A percentile compares a stretch with the other conserved stretches of the same genome.
Evolutionary conservation across 306 rosid genomes (phyloP).

Genomic region (Geum urbanum): DNA sequence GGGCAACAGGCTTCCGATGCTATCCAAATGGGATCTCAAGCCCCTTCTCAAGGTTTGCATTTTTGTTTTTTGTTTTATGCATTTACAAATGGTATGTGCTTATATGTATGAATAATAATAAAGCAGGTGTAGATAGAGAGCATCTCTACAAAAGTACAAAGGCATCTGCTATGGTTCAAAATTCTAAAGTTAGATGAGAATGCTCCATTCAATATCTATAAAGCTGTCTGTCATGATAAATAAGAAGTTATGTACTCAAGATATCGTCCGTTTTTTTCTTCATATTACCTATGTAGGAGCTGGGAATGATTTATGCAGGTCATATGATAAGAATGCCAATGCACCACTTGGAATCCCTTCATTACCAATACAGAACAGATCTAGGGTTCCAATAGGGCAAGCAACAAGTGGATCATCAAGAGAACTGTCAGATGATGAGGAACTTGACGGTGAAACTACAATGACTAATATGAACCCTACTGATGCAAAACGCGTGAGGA

Average conservation of each 20-base stretch:
- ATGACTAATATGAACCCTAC: conserved; percentile 54
- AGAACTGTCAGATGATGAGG: conserved; percentile 81
- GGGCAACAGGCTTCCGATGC: conserved; percentile 54
- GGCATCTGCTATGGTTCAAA: not conserved
- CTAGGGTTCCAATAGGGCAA: conserved; percentile 38
- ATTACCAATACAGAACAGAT: conserved; percentile 39
- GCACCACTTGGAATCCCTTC: conserved; percentile 39
- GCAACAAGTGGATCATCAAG: conserved; percentile 78
- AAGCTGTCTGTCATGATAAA: conserved; percentile 12
- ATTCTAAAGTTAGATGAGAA: not conserved
- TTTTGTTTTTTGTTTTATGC: not conserved
- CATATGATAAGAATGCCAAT: conserved; percentile 50
- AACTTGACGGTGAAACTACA: conserved; percentile 72
- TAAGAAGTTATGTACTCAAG: conserved; percentile 4
- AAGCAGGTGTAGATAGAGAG: not conserved
- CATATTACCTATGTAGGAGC: conserved; percentile 49
- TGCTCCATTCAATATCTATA: conserved; percentile 4
- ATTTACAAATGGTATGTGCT: not conserved
- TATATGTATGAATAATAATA: not conserved
- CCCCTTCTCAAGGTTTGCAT: conserved; percentile 61
- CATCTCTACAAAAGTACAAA: not conserved
- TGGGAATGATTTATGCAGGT: conserved; percentile 50
- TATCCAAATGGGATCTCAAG: conserved; percentile 42
- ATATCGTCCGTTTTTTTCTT: conserved; percentile 22
- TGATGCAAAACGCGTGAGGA: conserved; percentile 82